A percentile compares a stretch with the other conserved stretches of the same genome.
These are phyloP conservation scores for Rhynchosporium agropyri DNA, from an alignment of 2,329 filamentous ascomycete genomes.

Conservation along the genomic window DNA sequence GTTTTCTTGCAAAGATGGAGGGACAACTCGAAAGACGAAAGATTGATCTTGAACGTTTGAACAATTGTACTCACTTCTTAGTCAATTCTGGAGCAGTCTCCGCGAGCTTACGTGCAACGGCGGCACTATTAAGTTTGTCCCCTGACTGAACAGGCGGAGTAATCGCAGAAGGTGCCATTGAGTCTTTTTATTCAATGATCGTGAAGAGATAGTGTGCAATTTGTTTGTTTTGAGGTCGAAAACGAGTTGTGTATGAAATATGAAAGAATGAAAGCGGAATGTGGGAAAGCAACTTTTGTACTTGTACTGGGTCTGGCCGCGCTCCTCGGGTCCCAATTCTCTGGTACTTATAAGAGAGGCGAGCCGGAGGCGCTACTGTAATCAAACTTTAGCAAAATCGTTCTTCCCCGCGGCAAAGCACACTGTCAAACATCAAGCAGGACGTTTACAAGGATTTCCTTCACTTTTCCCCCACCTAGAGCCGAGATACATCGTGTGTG, in stretches of 20 bases:
- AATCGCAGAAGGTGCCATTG: slow-evolving; percentile 53
- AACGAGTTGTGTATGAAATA: background rate
- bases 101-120: slow-evolving; percentile 52
- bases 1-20: background rate
- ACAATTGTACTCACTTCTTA: slow-evolving; percentile 28
- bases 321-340: background rate
- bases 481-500: slow-evolving; percentile 18
- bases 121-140: slow-evolving; percentile 54
- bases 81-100: slow-evolving; percentile 57
- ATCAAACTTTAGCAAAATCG: slow-evolving; percentile 1
- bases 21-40: background rate
- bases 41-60: background rate
- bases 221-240: slow-evolving; percentile 11
- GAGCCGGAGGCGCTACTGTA: slow-evolving; percentile 3
- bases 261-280: background rate
- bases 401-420: slow-evolving; percentile 8
- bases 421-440: background rate
- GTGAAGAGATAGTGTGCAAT: background rate
- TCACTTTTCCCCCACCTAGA: slow-evolving; percentile 18
- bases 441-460: slow-evolving; percentile 9
- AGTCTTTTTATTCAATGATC: background rate
- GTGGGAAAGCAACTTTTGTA: slow-evolving; percentile 16
- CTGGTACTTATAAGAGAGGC: background rate
- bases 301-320: slow-evolving; percentile 9
- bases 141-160: slow-evolving; percentile 49